phyloP scores from a whole-genome alignment of 805 yeast species.

The Candida incommunis region DNA sequence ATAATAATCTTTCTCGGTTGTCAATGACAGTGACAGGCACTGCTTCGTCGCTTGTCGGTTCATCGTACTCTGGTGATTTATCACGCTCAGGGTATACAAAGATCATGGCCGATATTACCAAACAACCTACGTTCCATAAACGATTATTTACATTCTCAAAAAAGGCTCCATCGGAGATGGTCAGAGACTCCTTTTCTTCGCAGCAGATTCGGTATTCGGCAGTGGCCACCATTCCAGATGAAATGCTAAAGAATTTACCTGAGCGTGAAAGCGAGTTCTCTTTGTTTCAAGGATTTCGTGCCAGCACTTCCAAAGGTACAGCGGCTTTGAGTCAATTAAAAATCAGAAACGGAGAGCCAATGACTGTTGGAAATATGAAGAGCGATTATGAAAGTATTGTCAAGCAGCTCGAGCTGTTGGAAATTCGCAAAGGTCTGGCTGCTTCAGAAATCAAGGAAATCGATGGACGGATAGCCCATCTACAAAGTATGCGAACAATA shows the following conservation, averaged over 20 bases:
- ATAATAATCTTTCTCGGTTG: constrained; percentile 22
- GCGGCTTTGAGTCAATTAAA: neutral
- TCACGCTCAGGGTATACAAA: constrained; percentile 27
- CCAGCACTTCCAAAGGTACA: constrained; percentile 23
- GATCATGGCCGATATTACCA: constrained; percentile 31
- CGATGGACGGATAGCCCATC: constrained; percentile 39
- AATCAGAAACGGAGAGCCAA: constrained; percentile 22
- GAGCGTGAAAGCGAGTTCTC: constrained; percentile 27
- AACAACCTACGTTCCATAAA: constrained; percentile 27
- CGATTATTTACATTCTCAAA: constrained; percentile 20
- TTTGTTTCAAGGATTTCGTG: constrained; percentile 56
- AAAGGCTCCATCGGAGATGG: constrained; percentile 21
- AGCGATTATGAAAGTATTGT: constrained; percentile 22
- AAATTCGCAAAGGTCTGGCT: constrained; percentile 50
- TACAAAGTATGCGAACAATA: constrained; percentile 35
- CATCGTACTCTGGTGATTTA: constrained; percentile 23
- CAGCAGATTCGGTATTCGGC: constrained; percentile 33
- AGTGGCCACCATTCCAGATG: constrained; percentile 44
- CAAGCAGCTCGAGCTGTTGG: constrained; percentile 38
- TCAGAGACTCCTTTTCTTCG: constrained; percentile 15
- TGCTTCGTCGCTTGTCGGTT: constrained; percentile 20
- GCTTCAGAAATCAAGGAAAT: constrained; percentile 51
- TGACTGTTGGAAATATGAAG: constrained; percentile 31
- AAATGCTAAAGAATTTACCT: constrained; percentile 42
- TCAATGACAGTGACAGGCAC: constrained; percentile 26